A percentile compares a stretch with the other conserved stretches of the same genome.
Conservation (phyloP, 208 protist genomes). For the Acanthamoeba divionensis region DNA sequence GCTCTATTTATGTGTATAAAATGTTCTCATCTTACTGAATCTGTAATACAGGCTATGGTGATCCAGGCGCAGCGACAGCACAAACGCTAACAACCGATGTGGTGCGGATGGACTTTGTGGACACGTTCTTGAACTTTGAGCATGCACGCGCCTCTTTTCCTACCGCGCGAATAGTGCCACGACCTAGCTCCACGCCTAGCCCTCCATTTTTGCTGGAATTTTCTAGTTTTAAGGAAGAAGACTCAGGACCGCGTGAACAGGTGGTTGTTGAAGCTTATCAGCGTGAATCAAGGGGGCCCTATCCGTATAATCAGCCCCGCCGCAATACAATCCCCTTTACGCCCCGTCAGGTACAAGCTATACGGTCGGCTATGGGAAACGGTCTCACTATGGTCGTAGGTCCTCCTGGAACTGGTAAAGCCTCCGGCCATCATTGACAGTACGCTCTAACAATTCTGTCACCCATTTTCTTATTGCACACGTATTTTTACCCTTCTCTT, state of each 20-base stretch:
- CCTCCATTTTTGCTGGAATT: not conserved
- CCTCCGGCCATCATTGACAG: not conserved
- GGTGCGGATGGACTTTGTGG: constrained; percentile 70
- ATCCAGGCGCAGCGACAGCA: constrained; percentile 71
- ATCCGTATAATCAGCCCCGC: constrained; percentile 66
- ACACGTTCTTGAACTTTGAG: constrained; percentile 79
- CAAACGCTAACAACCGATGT: not conserved
- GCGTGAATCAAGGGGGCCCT: constrained; percentile 64
- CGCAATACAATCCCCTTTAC: constrained; percentile 81
- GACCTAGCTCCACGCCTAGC: not conserved
- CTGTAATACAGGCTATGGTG: constrained; percentile 79
- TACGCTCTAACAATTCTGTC: too few species aligned
- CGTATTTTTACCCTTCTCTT: too few species aligned
- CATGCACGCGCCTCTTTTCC: constrained; percentile 67
- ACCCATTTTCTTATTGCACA: constrained; percentile 59
- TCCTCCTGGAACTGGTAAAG: constrained; percentile 86
- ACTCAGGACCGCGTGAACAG: not conserved
- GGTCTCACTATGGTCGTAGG: constrained; percentile 88
- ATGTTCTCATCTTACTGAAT: not conserved
- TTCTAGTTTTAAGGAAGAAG: constrained; percentile 1
- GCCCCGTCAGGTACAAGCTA: constrained; percentile 69
- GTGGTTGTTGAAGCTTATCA: constrained; percentile 57
- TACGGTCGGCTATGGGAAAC: constrained; percentile 58
- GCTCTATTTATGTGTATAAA: not conserved
- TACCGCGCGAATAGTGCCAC: not conserved